Conservation (phyloP, 192 early-diverging fungal genomes). For the Coemansia sp. region DNA sequence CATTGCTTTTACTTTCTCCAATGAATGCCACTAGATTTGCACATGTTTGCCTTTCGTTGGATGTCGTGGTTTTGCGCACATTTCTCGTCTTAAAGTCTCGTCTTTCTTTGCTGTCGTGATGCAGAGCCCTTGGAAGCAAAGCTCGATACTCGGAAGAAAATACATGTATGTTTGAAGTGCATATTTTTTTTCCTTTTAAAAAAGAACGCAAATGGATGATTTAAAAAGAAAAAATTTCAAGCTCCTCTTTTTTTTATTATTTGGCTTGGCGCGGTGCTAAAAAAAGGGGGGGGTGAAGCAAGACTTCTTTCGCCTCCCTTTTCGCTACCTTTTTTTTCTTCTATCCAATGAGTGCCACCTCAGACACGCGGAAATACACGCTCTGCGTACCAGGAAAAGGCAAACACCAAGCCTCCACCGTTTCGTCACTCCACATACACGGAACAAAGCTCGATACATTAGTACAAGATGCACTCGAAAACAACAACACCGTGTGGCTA, state of each 20-base stretch:
- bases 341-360: background rate
- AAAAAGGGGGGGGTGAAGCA: background rate
- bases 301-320: background rate
- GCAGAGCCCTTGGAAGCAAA: background rate
- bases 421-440: background rate
- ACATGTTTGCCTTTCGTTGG: too few species aligned
- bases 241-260: background rate
- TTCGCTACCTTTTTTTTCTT: background rate
- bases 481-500: background rate
- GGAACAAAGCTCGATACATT: background rate
- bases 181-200: background rate
- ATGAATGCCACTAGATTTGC: too few species aligned
- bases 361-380: background rate
- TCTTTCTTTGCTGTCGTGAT: background rate
- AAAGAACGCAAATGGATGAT: background rate
- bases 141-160: background rate
- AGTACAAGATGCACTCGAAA: background rate
- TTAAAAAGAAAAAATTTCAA: background rate
- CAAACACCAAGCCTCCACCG: background rate
- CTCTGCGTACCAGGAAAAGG: conserved; percentile 6
- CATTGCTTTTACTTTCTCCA: too few species aligned
- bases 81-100: background rate
- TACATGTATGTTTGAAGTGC: background rate
- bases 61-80: too few species aligned
- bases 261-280: background rate